A percentile compares a stretch with the other conserved stretches of the same genome.
Evolutionary conservation across 257 asterid genomes (phyloP).

Genomic region (Solanum bulbocastanum): DNA sequence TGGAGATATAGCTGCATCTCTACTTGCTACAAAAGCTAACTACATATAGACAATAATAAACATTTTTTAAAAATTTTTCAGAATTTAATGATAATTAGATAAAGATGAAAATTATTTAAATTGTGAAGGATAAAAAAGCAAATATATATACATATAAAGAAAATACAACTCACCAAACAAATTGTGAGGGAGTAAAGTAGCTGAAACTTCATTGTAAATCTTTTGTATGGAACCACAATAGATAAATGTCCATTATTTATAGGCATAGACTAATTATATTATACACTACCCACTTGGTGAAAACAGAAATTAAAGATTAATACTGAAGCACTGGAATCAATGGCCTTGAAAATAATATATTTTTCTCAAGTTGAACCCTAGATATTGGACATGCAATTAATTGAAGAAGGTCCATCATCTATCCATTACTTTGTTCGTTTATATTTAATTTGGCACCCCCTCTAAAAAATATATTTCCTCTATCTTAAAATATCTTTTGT

Average conservation of each 20-base stretch:
- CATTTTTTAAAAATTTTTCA: too few relatives aligned
- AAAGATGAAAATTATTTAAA: not conserved
- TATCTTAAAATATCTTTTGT: too few relatives aligned
- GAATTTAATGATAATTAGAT: too few relatives aligned
- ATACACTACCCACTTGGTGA: not conserved
- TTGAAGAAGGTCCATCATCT: too few relatives aligned
- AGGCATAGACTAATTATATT: not conserved
- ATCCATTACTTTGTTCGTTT: not conserved
- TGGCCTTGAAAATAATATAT: not conserved
- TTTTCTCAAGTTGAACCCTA: too few relatives aligned
- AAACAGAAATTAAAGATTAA: not conserved
- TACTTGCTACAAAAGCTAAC: conserved; percentile 8
- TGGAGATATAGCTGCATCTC: conserved; percentile 3
- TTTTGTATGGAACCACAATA: not conserved
- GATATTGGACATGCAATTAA: too few relatives aligned
- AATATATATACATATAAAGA: not conserved
- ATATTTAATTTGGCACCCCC: too few relatives aligned
- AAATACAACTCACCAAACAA: not conserved
- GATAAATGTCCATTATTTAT: not conserved
- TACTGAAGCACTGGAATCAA: too few relatives aligned
- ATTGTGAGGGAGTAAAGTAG: not conserved
- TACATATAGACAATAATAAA: not conserved
- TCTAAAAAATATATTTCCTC: too few relatives aligned
- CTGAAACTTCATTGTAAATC: not conserved
- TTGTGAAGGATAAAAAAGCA: not conserved